Percentiles rank a stretch among this genome's conserved stretches.
phyloP scores from a whole-genome alignment of 2,329 filamentous ascomycete genomes.

The Aspergillus versicolor region DNA sequence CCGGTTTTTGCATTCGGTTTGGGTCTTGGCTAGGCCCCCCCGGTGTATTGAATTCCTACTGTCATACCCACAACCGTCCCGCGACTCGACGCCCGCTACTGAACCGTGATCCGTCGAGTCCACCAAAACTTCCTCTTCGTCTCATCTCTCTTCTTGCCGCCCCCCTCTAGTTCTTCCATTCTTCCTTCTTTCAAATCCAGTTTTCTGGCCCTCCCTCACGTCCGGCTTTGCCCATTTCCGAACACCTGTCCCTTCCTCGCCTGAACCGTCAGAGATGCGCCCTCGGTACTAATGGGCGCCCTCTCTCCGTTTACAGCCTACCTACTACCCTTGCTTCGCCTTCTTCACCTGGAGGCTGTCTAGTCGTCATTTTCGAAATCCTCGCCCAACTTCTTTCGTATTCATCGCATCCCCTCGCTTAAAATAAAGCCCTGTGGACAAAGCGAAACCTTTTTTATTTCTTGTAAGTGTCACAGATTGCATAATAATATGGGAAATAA shows the following conservation, averaged over 20 bases:
- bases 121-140: conserved; percentile 10
- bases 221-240: background rate
- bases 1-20: conserved; percentile 17
- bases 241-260: conserved; percentile 8
- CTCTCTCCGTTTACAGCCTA: conserved; percentile 20
- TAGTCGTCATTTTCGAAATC: conserved; percentile 17
- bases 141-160: conserved; percentile 8
- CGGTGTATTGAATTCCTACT: conserved; percentile 16
- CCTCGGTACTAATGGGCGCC: conserved; percentile 22
- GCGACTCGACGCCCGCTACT: conserved; percentile 15
- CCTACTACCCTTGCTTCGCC: conserved; percentile 25
- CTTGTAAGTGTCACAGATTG: conserved; percentile 9
- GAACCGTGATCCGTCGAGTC: conserved; percentile 15
- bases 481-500: background rate
- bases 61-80: conserved; percentile 18
- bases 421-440: background rate
- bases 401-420: conserved; percentile 12
- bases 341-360: conserved; percentile 21
- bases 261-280: conserved; percentile 19
- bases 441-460: background rate
- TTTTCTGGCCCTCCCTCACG: background rate
- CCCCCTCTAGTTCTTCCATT: conserved; percentile 10
- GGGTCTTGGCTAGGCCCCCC: conserved; percentile 19
- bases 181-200: conserved; percentile 15
- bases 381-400: conserved; percentile 17